Conservation (phyloP, 2,329 filamentous ascomycete species). For the Trichoderma atrobrunneum region DNA sequence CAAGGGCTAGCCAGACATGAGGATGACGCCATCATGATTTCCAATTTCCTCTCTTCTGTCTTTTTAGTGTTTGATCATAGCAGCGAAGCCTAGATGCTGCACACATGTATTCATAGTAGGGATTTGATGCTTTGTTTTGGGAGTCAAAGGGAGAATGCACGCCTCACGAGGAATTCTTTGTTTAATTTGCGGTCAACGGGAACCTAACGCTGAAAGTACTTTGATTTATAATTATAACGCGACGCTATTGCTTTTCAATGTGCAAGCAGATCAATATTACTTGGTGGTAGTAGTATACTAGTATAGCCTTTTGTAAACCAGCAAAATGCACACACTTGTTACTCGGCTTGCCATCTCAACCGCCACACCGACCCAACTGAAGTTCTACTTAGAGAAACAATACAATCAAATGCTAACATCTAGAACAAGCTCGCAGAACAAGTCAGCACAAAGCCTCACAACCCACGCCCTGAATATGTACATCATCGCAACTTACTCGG, state of each 20-base stretch:
- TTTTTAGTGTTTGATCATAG: background rate
- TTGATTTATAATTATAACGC: background rate
- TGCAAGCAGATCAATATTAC: background rate
- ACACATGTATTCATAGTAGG: conserved; percentile 1
- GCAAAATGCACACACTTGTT: background rate
- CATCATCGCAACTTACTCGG: background rate
- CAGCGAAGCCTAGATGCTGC: conserved; percentile 11
- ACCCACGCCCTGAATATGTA: too few species aligned
- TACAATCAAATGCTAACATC: background rate
- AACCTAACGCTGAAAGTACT: conserved; percentile 2
- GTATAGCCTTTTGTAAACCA: background rate
- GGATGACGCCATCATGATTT: background rate
- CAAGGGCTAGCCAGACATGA: conserved; percentile 40
- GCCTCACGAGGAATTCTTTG: background rate
- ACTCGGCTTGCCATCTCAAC: background rate
- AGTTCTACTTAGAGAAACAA: background rate
- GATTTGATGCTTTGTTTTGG: background rate
- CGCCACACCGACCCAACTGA: background rate
- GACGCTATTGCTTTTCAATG: background rate
- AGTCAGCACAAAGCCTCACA: background rate
- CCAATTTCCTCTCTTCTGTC: background rate
- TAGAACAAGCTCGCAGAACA: background rate
- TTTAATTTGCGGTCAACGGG: background rate
- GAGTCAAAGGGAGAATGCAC: conserved; percentile 1
- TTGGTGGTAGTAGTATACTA: background rate